phyloP scores from a whole-genome alignment of 2,329 filamentous ascomycete genomes.

The Penicillium sp. region DNA sequence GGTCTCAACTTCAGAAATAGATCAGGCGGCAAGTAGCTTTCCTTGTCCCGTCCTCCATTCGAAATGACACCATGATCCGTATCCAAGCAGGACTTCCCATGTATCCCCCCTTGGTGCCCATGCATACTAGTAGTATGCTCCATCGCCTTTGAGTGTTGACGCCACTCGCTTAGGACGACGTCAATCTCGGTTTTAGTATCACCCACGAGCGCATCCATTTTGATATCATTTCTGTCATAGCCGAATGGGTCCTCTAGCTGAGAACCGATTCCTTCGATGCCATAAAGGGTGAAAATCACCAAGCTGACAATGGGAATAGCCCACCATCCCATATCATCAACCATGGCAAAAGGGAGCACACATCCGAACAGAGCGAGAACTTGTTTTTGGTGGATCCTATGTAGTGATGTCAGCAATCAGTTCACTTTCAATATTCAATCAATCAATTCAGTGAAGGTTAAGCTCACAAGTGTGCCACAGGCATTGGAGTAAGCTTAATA shows the following conservation, averaged over 20 bases:
- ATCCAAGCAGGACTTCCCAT: slow-evolving; percentile 21
- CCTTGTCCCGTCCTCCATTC: slow-evolving; percentile 11
- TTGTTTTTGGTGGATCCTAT: slow-evolving; percentile 66
- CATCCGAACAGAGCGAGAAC: slow-evolving; percentile 65
- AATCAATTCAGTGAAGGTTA: neutral
- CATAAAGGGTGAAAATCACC: slow-evolving; percentile 67
- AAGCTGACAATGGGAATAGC: slow-evolving; percentile 62
- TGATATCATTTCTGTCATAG: slow-evolving; percentile 69
- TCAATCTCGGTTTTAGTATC: slow-evolving; percentile 63
- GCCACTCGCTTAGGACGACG: slow-evolving; percentile 64
- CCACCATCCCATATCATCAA: slow-evolving; percentile 67
- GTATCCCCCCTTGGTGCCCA: slow-evolving; percentile 15
- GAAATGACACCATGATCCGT: slow-evolving; percentile 1
- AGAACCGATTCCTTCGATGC: slow-evolving; percentile 65
- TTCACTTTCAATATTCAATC: neutral
- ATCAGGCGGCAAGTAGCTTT: slow-evolving; percentile 31
- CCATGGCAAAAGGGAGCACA: slow-evolving; percentile 67
- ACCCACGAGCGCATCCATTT: slow-evolving; percentile 68
- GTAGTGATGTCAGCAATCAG: neutral
- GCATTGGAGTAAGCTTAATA: slow-evolving; percentile 66
- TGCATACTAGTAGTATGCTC: slow-evolving; percentile 13
- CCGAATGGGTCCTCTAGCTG: slow-evolving; percentile 71
- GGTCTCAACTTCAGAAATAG: slow-evolving; percentile 34
- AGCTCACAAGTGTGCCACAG: slow-evolving; percentile 62
- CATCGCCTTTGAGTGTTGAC: slow-evolving; percentile 32